Conservation (phyloP, 73 alveolate genomes). For the Stentor coeruleus region DNA sequence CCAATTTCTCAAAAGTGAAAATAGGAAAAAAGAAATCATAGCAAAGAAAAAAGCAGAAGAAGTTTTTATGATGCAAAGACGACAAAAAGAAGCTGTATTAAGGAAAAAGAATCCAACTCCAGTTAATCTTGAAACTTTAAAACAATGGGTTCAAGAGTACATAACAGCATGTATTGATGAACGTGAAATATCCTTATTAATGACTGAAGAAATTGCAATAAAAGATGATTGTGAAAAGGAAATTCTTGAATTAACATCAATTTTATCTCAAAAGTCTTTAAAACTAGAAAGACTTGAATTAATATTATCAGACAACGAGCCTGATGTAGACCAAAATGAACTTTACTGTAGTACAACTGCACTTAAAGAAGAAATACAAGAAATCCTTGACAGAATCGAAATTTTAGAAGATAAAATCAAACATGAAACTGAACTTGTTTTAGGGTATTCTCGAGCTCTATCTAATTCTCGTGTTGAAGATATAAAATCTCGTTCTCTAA, state of each 20-base stretch:
- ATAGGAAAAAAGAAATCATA: constrained; percentile 43
- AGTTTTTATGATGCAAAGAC: constrained; percentile 37
- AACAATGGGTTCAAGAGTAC: constrained; percentile 15
- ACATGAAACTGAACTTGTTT: constrained; percentile 34
- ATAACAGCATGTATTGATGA: constrained; percentile 2
- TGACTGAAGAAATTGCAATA: constrained; percentile 25
- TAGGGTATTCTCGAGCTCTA: background rate
- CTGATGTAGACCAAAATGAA: constrained; percentile 16
- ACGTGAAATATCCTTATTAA: constrained; percentile 14
- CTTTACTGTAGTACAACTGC: constrained; percentile 27
- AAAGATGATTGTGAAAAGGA: constrained; percentile 34
- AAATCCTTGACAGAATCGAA: constrained; percentile 41
- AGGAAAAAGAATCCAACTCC: background rate
- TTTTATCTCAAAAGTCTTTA: constrained; percentile 32
- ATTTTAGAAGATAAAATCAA: constrained; percentile 50
- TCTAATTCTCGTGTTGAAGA: constrained; percentile 14
- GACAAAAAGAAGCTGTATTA: background rate
- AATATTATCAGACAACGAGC: constrained; percentile 32
- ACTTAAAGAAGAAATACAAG: constrained; percentile 36
- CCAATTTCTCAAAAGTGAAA: constrained; percentile 49
- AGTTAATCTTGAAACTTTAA: constrained; percentile 20
- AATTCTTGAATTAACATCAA: constrained; percentile 38
- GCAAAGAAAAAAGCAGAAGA: constrained; percentile 59
- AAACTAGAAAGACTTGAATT: constrained; percentile 39
- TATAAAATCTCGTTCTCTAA: background rate